phyloP scores from a whole-genome alignment of 1,284 basidiomycete species.

The Bjerkandera adusta region DNA sequence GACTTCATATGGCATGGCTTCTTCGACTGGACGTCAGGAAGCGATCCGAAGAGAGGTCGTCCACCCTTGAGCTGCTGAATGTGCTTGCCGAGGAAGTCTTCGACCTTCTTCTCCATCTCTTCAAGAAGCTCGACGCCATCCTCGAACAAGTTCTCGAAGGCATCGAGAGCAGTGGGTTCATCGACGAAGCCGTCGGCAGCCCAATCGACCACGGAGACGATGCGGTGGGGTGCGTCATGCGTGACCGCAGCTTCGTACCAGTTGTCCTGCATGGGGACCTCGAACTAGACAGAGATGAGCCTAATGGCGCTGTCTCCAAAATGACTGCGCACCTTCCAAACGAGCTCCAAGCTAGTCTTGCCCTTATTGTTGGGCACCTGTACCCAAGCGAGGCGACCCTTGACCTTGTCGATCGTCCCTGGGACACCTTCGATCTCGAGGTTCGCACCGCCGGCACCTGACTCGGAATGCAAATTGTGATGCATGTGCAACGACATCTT shows the following conservation, averaged over 20 bases:
- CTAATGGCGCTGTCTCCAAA: not conserved
- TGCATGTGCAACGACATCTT: conserved; percentile 43
- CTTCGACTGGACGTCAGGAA: not conserved
- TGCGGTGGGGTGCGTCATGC: conserved; percentile 58
- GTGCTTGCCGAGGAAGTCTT: not conserved
- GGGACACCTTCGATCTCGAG: conserved; percentile 59
- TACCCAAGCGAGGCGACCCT: conserved; percentile 66
- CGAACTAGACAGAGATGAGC: conserved; percentile 47
- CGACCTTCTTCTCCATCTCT: not conserved
- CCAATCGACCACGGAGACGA: conserved; percentile 82
- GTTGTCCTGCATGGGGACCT: conserved; percentile 85
- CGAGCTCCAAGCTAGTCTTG: conserved; percentile 57
- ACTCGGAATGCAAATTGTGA: not conserved
- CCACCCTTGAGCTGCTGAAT: not conserved
- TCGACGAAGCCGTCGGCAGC: conserved; percentile 52
- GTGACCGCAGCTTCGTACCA: conserved; percentile 81
- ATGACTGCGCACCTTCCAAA: conserved; percentile 59
- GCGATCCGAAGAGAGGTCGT: too few species aligned
- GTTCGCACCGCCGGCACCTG: conserved; percentile 27
- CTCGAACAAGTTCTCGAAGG: too few species aligned
- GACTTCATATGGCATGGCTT: conserved; percentile 48
- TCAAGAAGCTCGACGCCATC: not conserved
- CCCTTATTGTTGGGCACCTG: conserved; percentile 58
- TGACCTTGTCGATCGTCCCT: conserved; percentile 70
- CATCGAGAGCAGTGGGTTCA: not conserved